Evolutionary conservation across 192 early-diverging fungal genomes (phyloP).

Genomic region (Coemansia sp.): DNA sequence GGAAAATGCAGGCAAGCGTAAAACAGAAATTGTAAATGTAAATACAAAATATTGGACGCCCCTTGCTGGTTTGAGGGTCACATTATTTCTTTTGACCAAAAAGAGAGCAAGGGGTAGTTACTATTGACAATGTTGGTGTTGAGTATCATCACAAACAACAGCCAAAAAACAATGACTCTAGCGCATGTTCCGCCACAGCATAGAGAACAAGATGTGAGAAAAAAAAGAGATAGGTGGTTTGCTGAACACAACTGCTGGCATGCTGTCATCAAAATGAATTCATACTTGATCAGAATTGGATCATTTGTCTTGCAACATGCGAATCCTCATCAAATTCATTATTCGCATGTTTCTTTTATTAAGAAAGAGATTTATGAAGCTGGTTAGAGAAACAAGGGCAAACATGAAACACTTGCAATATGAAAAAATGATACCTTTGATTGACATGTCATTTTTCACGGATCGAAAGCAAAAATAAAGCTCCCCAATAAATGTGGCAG

Average conservation of each 20-base stretch:
- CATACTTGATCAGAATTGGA: neutral
- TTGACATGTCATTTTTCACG: neutral
- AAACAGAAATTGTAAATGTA: no score
- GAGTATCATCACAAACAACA: neutral
- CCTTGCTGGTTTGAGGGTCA: neutral
- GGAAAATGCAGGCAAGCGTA: neutral
- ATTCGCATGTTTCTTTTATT: neutral
- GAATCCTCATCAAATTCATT: neutral
- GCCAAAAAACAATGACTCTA: neutral
- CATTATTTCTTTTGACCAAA: neutral
- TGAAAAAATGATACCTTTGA: neutral
- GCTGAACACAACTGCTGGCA: neutral
- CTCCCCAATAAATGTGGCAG: conserved; percentile 3
- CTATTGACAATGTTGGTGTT: neutral
- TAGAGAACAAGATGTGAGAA: neutral
- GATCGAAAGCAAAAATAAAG: neutral
- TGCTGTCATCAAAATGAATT: neutral
- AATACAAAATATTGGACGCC: neutral
- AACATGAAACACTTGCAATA: neutral
- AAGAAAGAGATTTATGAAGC: neutral
- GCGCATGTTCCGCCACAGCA: conserved; percentile 2
- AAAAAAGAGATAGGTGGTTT: neutral
- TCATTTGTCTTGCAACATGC: neutral
- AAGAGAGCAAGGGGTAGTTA: neutral
- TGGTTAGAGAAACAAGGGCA: neutral